phyloP scores from a whole-genome alignment of 1,139 yeast species.

The Yamadazyma buinensis region DNA sequence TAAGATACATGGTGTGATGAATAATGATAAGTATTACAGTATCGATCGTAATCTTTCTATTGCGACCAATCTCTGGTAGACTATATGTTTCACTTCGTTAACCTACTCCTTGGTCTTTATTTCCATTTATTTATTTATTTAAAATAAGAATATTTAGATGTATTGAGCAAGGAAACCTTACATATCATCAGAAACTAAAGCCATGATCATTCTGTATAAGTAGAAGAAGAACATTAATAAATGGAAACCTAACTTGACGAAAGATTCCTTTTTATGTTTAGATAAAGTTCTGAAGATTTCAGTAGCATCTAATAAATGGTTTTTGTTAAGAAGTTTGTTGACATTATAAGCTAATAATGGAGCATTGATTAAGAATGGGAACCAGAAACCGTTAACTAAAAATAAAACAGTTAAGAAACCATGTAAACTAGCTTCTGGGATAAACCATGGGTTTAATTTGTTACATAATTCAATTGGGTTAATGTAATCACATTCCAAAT shows the following conservation, averaged over 20 bases:
- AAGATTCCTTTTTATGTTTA: constrained; percentile 89
- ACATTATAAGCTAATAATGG: constrained; percentile 84
- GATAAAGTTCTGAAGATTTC: constrained; percentile 94
- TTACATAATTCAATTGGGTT: constrained; percentile 96
- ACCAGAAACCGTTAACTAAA: constrained; percentile 90
- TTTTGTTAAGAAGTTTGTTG: constrained; percentile 69
- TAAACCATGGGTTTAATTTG: constrained; percentile 81
- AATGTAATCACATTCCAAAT: constrained; percentile 91
- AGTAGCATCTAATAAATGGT: constrained; percentile 92
- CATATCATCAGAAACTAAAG: constrained; percentile 69
- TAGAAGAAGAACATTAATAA: constrained; percentile 91
- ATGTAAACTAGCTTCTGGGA: constrained; percentile 89
- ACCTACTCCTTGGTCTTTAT: too few relatives aligned
- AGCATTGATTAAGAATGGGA: constrained; percentile 77
- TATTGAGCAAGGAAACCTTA: constrained; percentile 9
- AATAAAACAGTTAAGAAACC: constrained; percentile 68
- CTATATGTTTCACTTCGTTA: too few relatives aligned
- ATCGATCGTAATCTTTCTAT: background rate
- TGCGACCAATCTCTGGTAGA: too few relatives aligned
- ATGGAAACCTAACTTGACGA: constrained; percentile 87
- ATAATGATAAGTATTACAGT: constrained; percentile 2
- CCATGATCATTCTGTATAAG: constrained; percentile 95
- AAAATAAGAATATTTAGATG: too few relatives aligned
- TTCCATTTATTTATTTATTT: too few relatives aligned
- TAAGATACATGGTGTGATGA: constrained; percentile 8